Conservation (phyloP, 208 protist species). For the Eutreptiella sp. region DNA sequence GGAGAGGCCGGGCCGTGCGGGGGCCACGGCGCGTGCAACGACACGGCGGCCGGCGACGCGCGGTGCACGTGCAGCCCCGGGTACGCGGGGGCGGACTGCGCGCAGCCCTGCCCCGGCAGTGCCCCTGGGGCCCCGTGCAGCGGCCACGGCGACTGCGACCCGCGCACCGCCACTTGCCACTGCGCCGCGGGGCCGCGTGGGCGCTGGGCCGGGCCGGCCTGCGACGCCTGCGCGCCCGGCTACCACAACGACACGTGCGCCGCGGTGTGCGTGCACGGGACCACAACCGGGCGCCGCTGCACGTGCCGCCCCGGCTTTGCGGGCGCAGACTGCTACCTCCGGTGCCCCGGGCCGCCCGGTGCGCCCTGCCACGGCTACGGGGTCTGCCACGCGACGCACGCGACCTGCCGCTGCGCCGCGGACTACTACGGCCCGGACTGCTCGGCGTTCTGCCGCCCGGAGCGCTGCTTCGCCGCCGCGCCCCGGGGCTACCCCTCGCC, state of each 20-base stretch:
- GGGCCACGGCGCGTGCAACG: constrained; percentile 25
- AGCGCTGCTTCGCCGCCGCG: too few species aligned
- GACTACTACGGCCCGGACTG: constrained; percentile 28
- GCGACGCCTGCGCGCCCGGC: constrained; percentile 18
- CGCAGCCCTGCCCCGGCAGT: background rate
- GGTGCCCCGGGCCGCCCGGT: background rate
- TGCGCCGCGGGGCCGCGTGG: background rate
- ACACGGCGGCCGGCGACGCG: background rate
- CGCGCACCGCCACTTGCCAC: too few species aligned
- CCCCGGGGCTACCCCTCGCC: too few species aligned
- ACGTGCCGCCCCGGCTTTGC: too few species aligned
- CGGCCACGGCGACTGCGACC: constrained; percentile 4
- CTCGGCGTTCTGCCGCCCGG: constrained; percentile 1
- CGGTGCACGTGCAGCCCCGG: constrained; percentile 1
- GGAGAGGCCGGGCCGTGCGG: too few species aligned
- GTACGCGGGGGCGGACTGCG: background rate
- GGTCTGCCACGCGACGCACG: too few species aligned
- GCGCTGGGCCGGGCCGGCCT: constrained; percentile 12
- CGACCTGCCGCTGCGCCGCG: background rate
- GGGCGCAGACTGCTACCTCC: background rate
- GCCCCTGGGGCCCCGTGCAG: too few species aligned
- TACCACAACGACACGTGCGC: too few species aligned
- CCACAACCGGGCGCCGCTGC: too few species aligned
- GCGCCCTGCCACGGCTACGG: background rate
- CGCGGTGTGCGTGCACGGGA: too few species aligned